Base-by-base conservation (phyloP, 2,329 filamentous ascomycete species). In the Zarea fungicola region DNA sequence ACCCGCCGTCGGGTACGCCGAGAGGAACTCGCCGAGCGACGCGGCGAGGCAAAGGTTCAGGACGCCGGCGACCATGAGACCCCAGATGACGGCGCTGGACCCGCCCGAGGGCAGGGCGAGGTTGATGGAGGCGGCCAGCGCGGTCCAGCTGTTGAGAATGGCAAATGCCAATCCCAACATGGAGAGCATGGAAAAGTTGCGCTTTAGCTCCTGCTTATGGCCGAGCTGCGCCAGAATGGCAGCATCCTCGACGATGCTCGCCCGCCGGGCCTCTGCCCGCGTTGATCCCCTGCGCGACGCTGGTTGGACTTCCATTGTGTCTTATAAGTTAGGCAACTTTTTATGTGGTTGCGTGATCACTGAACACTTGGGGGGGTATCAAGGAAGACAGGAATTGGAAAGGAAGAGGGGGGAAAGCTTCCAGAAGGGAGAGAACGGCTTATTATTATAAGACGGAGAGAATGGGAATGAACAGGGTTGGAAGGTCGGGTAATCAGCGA, bases 1-100 rank as follows among this genome's bases (percentile, higher is more conserved):
- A 54, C 77, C 78, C 3, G 78, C 77, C 2, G 72, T 76, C 1
- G 73, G 73, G 50, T 82, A 87, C 0, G 82, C 81, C 0, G 81
- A 84, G 9, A 87, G 69, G 59, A 87, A 89, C 62, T 89, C 85
- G 41, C 84, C 84, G 23, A 89, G 71, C 4, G 81, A 85, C 8
- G 81, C 76, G 6, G 85, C 82, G 31, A 88, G 74, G 56, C 80
- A 85, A 9, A 88, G 60, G 57, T 88, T 89, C 68, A 84, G 88
- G 40, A 87, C 57, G 42, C 83, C 80, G 16, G 80, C 78, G 9
- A 78, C 75, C 4, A 66, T 50, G 29, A 85, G 65, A 3, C 86
- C 87, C 86, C 87, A 91, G 50, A 91, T 76, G 34, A 90, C 83
- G 50, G 83, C 77, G 7, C 78, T 81, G 18, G 83, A 77, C 0